Evolutionary conservation across 163 green algal species (phyloP).

Genomic region (Scenedesmus sp.): DNA sequence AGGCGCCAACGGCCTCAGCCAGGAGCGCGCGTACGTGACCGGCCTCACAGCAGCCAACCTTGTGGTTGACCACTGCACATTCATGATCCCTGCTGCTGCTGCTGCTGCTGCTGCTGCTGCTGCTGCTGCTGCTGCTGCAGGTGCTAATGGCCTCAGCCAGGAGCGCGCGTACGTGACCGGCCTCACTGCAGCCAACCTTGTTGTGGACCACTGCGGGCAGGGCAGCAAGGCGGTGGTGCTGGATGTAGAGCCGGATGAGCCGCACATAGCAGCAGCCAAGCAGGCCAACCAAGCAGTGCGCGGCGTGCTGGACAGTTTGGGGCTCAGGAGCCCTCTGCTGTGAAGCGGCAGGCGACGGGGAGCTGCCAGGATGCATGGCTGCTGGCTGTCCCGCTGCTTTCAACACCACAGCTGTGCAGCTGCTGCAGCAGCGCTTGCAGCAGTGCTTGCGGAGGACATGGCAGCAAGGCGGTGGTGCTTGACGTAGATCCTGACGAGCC

Average conservation of each 20-base stretch:
- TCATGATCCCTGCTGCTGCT: neutral
- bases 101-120: neutral
- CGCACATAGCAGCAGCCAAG: constrained; percentile 82
- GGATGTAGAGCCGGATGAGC: constrained; percentile 86
- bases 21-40: constrained; percentile 93
- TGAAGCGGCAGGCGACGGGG: neutral
- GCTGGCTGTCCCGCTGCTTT: too few species aligned
- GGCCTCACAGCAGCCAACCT: constrained; percentile 91
- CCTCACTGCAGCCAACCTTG: constrained; percentile 90
- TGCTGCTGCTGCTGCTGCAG: neutral
- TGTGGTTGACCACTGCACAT: constrained; percentile 69
- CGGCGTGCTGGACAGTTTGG: constrained; percentile 41
- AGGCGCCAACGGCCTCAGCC: constrained; percentile 81
- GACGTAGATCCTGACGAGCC: constrained; percentile 87
- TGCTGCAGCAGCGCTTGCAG: too few species aligned
- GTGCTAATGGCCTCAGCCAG: constrained; percentile 88
- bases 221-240: constrained; percentile 70
- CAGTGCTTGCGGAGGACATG: constrained; percentile 47
- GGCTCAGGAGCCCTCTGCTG: constrained; percentile 59
- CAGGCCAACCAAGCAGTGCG: constrained; percentile 52
- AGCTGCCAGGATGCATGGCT: neutral
- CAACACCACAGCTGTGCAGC: neutral
- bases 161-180: constrained; percentile 94
- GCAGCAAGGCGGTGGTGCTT: constrained; percentile 66
- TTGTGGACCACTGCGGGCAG: constrained; percentile 71